Percentiles rank a stretch among this genome's conserved stretches.
Conservation (phyloP, 208 protist species). For the Balamuthia mandrillaris region DNA sequence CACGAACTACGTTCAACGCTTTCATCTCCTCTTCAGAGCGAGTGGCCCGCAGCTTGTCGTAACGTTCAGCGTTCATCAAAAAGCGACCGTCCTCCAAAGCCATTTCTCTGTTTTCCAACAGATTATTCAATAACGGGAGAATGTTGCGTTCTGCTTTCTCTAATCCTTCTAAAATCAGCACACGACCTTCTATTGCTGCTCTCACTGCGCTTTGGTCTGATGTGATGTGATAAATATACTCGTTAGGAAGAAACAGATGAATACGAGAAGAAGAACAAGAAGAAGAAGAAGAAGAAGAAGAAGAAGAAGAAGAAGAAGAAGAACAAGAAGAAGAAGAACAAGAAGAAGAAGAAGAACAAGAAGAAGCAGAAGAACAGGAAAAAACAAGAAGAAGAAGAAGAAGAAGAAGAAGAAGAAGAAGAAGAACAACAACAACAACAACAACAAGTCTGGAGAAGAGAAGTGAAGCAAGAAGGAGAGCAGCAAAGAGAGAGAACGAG, state of each 20-base stretch:
- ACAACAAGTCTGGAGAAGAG: neutral
- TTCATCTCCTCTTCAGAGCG: constrained; percentile 50
- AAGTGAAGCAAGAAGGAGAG: neutral
- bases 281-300: neutral
- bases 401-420: constrained; percentile 29
- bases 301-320: neutral
- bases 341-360: constrained; percentile 17
- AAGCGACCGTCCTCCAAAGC: constrained; percentile 86
- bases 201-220: constrained; percentile 85
- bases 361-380: neutral
- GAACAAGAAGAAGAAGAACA: neutral
- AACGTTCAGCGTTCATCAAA: constrained; percentile 81
- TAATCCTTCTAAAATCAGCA: constrained; percentile 87
- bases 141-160: constrained; percentile 86
- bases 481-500: neutral
- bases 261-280: neutral
- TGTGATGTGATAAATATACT: constrained; percentile 77
- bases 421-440: neutral
- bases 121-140: constrained; percentile 86
- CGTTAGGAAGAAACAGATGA: neutral
- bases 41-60: constrained; percentile 73
- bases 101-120: constrained; percentile 94
- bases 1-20: constrained; percentile 78
- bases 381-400: neutral
- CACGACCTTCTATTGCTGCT: constrained; percentile 79